phyloP scores from a whole-genome alignment of 169 alveolate species.

The Plasmodium cynomolgi region DNA sequence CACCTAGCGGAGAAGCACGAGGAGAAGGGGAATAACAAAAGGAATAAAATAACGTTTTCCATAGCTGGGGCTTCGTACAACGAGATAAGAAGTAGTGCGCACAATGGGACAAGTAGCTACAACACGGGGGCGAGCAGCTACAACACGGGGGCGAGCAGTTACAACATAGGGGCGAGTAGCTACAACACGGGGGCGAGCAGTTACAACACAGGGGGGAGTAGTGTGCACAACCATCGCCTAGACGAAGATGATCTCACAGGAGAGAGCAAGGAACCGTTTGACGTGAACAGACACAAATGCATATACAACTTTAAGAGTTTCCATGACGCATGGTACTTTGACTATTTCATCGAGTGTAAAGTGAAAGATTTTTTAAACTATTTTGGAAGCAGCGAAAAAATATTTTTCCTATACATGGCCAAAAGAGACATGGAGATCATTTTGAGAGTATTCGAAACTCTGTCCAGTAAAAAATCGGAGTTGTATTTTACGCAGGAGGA shows the following conservation, averaged over 20 bases:
- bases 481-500: constrained; percentile 68
- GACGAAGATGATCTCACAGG: neutral
- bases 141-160: neutral
- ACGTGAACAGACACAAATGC: constrained; percentile 35
- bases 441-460: constrained; percentile 20
- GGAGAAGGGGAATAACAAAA: constrained; percentile 49
- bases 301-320: constrained; percentile 62
- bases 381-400: constrained; percentile 21
- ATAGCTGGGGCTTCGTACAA: constrained; percentile 67
- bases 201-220: neutral
- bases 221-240: neutral
- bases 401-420: constrained; percentile 21
- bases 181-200: neutral
- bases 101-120: neutral
- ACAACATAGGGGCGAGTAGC: neutral
- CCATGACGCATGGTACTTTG: constrained; percentile 73
- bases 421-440: constrained; percentile 39
- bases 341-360: constrained; percentile 55
- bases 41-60: constrained; percentile 53
- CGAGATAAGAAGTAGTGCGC: constrained; percentile 38
- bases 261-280: constrained; percentile 9
- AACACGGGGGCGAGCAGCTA: neutral
- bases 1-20: constrained; percentile 79
- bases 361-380: constrained; percentile 20
- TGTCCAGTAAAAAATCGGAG: neutral